A percentile compares a stretch with the other conserved stretches of the same genome.
phyloP scores from a whole-genome alignment of 176 grass and related monocot species.

The Cenchrus americanus region DNA sequence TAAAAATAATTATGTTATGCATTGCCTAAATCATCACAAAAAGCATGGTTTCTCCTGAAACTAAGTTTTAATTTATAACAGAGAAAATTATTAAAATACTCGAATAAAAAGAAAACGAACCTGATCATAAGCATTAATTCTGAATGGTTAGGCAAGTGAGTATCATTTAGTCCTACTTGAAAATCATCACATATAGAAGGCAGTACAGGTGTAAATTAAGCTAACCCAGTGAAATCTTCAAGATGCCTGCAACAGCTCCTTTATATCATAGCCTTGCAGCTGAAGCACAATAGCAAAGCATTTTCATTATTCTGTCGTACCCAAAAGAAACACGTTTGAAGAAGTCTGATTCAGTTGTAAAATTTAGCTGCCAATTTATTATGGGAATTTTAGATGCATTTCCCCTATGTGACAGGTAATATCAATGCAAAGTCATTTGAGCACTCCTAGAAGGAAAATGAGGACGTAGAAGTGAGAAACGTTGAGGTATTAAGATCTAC shows the following conservation, averaged over 20 bases:
- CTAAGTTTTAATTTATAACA: background rate
- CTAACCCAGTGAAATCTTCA: constrained; percentile 48
- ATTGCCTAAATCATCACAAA: background rate
- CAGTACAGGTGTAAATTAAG: background rate
- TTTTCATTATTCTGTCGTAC: constrained; percentile 16
- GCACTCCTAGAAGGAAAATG: background rate
- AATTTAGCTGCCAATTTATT: background rate
- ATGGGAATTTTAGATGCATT: background rate
- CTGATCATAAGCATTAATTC: background rate
- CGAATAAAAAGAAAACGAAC: background rate
- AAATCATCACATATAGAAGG: constrained; percentile 26
- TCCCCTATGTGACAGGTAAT: background rate
- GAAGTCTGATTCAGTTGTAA: background rate
- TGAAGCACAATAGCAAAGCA: constrained; percentile 42
- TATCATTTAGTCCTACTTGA: background rate
- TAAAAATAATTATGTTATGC: background rate
- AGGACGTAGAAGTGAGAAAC: background rate
- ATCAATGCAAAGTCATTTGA: background rate
- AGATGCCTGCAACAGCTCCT: constrained; percentile 77
- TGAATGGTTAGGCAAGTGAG: constrained; percentile 8
- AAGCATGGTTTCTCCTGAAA: background rate
- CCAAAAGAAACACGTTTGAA: background rate
- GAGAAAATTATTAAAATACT: background rate
- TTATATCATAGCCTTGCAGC: constrained; percentile 89
- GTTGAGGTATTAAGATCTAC: constrained; percentile 39